Percentiles rank a stretch among this genome's conserved stretches.
phyloP scores from a whole-genome alignment of 768 basidiomycete genomes.

The Termitomyces sp. region DNA sequence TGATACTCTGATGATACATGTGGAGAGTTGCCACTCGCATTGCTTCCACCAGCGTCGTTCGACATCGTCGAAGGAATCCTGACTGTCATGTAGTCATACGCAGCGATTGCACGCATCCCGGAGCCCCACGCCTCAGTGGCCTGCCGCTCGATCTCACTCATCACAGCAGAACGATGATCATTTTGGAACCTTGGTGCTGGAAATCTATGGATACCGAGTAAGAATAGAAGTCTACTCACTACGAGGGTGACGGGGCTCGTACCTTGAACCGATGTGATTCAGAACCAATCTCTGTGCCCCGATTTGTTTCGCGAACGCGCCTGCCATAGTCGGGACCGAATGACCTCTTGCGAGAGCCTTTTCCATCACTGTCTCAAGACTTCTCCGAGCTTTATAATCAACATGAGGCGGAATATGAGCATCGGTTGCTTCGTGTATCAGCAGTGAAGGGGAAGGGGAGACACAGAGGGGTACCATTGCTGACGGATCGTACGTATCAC shows the following conservation, averaged over 20 bases:
- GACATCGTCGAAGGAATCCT: slow-evolving; percentile 25
- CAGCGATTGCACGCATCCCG: slow-evolving; percentile 42
- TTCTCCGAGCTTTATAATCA: slow-evolving; percentile 44
- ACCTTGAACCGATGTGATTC: slow-evolving; percentile 79
- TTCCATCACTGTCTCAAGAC: slow-evolving; percentile 35
- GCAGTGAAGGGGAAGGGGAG: slow-evolving; percentile 51
- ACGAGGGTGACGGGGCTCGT: slow-evolving; percentile 14
- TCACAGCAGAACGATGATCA: slow-evolving; percentile 40
- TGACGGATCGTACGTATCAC: slow-evolving; percentile 71
- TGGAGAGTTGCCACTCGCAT: neutral
- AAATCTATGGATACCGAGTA: slow-evolving; percentile 37
- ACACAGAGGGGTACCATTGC: slow-evolving; percentile 54
- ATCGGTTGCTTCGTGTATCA: slow-evolving; percentile 87
- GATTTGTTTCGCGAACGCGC: slow-evolving; percentile 62
- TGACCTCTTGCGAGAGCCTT: slow-evolving; percentile 69
- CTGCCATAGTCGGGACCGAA: slow-evolving; percentile 77
- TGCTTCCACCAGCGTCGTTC: neutral
- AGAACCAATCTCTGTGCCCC: slow-evolving; percentile 61
- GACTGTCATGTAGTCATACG: slow-evolving; percentile 55
- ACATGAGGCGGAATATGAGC: slow-evolving; percentile 58
- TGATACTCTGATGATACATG: slow-evolving; percentile 1
- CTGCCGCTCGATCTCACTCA: slow-evolving; percentile 59
- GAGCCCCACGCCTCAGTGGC: slow-evolving; percentile 58
- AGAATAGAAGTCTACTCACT: slow-evolving; percentile 2
- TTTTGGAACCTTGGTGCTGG: slow-evolving; percentile 40